Conservation (phyloP, 805 yeast genomes). For the Metschnikowia lunata region DNA sequence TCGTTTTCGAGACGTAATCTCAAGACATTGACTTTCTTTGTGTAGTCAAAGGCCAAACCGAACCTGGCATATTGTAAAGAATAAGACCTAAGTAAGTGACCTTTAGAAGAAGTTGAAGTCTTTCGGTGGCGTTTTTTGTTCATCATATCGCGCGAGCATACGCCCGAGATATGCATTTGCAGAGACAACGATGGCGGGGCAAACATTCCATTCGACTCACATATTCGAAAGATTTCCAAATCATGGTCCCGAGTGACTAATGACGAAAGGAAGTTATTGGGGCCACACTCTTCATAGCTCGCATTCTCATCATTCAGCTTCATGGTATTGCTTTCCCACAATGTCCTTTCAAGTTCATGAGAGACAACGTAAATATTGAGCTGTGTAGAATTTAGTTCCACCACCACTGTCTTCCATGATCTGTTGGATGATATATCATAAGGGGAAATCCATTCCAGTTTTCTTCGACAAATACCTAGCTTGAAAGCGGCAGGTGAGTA, state of each 20-base stretch:
- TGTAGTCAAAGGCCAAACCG: constrained; percentile 85
- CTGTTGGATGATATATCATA: constrained; percentile 63
- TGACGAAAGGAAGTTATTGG: constrained; percentile 1
- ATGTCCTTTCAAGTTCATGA: constrained; percentile 22
- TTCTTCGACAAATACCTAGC: constrained; percentile 54
- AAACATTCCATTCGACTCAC: constrained; percentile 8
- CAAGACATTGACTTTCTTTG: constrained; percentile 61
- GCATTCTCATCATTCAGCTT: no score
- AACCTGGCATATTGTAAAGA: constrained; percentile 79
- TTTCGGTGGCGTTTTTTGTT: neutral
- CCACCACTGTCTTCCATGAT: constrained; percentile 63
- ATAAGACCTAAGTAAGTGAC: constrained; percentile 50
- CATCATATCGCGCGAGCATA: neutral
- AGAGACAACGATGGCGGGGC: neutral
- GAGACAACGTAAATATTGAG: constrained; percentile 59
- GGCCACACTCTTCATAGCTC: neutral
- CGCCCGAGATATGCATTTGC: neutral
- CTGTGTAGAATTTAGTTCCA: constrained; percentile 85
- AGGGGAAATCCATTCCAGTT: constrained; percentile 75
- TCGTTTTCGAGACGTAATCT: constrained; percentile 79
- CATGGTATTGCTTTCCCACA: neutral
- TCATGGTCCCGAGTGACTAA: constrained; percentile 12
- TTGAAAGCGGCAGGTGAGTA: constrained; percentile 65
- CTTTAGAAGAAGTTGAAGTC: constrained; percentile 1
- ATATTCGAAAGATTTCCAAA: constrained; percentile 7